Percentiles rank a stretch among this genome's conserved stretches.
Evolutionary conservation across 108 stramenopile species (phyloP).

Genomic region (Fragilaria crotonensis): DNA sequence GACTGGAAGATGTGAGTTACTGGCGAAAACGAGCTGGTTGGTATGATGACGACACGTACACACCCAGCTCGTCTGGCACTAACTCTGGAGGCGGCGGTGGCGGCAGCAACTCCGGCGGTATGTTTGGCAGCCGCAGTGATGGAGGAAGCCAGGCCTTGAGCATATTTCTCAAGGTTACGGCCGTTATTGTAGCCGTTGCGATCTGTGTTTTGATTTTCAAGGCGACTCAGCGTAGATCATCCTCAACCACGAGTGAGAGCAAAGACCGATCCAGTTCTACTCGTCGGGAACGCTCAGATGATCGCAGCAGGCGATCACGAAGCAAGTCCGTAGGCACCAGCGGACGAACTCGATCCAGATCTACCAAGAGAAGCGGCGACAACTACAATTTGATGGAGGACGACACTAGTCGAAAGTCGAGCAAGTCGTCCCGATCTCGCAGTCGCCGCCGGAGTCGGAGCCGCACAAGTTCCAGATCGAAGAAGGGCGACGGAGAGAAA

Average conservation of each 20-base stretch:
- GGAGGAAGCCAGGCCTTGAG: neutral
- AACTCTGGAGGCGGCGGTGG: conserved; percentile 66
- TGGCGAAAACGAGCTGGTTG: conserved; percentile 76
- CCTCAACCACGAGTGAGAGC: conserved; percentile 1
- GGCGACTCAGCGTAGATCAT: conserved; percentile 33
- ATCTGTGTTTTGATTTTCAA: conserved; percentile 44
- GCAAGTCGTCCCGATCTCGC: conserved; percentile 7
- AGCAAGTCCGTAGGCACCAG: conserved; percentile 22
- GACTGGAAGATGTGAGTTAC: conserved; percentile 63
- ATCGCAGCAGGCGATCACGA: conserved; percentile 14
- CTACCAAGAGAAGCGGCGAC: conserved; percentile 7
- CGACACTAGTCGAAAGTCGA: conserved; percentile 25
- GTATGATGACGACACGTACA: conserved; percentile 76
- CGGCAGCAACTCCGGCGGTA: conserved; percentile 43
- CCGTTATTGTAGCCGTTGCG: conserved; percentile 34
- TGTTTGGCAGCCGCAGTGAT: neutral
- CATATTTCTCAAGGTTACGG: conserved; percentile 21
- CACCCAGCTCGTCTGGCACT: no score
- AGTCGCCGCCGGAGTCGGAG: conserved; percentile 39
- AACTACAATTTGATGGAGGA: conserved; percentile 67
- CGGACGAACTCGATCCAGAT: conserved; percentile 23
- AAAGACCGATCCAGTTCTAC: conserved; percentile 5
- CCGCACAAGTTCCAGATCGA: conserved; percentile 34
- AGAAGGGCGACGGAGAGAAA: conserved; percentile 3
- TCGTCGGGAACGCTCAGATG: conserved; percentile 1